Evolutionary conservation across 345 rosid genomes (phyloP).

Genomic region (Melastoma malabathricum): DNA sequence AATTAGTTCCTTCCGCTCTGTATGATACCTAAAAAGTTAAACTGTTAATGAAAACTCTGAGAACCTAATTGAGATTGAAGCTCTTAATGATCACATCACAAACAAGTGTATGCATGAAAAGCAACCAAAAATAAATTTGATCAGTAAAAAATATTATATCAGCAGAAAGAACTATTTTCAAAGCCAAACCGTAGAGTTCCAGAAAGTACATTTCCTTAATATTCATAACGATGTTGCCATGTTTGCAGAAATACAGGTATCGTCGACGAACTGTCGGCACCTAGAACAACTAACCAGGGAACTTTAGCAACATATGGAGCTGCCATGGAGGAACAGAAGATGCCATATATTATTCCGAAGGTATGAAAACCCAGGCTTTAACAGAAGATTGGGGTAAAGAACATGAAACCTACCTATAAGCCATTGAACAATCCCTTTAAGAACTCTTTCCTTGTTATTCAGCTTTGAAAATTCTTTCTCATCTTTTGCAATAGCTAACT

Average conservation of each 20-base stretch:
- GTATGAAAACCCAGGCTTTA: no score
- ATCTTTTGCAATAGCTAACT: slow-evolving; percentile 49
- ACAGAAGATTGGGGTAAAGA: no score
- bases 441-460: slow-evolving; percentile 56
- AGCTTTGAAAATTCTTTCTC: slow-evolving; percentile 56
- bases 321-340: neutral
- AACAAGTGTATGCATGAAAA: neutral
- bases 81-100: no score
- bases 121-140: no score
- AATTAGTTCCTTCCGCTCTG: slow-evolving; percentile 77
- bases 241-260: no score
- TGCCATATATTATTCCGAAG: neutral
- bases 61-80: neutral
- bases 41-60: neutral
- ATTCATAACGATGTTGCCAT: no score
- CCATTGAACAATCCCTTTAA: slow-evolving; percentile 63
- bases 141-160: no score
- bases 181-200: no score
- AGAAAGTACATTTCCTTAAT: no score
- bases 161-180: no score
- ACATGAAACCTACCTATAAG: slow-evolving; percentile 49
- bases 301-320: slow-evolving; percentile 1
- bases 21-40: slow-evolving; percentile 10
- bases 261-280: no score
- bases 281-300: neutral